A percentile compares a stretch with the other conserved stretches of the same genome.
These are phyloP conservation scores for Diaporthe sp. DNA, from an alignment of 2,329 filamentous ascomycete genomes.

Conservation along the genomic window DNA sequence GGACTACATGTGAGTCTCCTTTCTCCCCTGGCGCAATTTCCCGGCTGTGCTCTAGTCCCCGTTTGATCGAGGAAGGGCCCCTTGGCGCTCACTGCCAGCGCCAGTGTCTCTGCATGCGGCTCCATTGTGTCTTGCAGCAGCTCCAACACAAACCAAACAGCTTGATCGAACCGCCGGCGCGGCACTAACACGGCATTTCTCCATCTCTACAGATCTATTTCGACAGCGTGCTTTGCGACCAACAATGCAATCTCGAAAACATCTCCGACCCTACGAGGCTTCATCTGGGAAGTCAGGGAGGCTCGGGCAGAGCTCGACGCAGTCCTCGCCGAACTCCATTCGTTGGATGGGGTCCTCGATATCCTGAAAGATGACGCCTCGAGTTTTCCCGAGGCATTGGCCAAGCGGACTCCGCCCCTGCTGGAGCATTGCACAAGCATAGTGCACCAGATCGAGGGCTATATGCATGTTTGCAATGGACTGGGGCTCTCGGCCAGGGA, in stretches of 20 bases:
- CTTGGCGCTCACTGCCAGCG: constrained; percentile 2
- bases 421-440: constrained; percentile 48
- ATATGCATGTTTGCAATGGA: constrained; percentile 45
- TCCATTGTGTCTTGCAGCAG: neutral
- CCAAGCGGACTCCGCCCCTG: constrained; percentile 47
- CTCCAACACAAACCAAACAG: neutral
- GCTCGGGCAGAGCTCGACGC: constrained; percentile 51
- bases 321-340: constrained; percentile 53
- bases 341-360: constrained; percentile 51
- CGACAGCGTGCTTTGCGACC: constrained; percentile 50
- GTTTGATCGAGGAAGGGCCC: neutral
- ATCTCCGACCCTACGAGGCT: constrained; percentile 45
- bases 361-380: constrained; percentile 52
- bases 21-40: neutral
- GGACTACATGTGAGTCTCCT: constrained; percentile 20
- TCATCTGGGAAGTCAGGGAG: constrained; percentile 54
- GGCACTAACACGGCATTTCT: neutral
- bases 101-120: neutral
- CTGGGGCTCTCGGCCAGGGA: constrained; percentile 46
- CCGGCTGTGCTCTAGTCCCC: constrained; percentile 14
- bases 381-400: constrained; percentile 48
- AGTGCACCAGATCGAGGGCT: constrained; percentile 49
- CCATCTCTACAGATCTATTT: constrained; percentile 46
- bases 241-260: constrained; percentile 48
- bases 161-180: neutral